Conservation (phyloP, 192 early-diverging fungal species). For the Coemansia sp. region DNA sequence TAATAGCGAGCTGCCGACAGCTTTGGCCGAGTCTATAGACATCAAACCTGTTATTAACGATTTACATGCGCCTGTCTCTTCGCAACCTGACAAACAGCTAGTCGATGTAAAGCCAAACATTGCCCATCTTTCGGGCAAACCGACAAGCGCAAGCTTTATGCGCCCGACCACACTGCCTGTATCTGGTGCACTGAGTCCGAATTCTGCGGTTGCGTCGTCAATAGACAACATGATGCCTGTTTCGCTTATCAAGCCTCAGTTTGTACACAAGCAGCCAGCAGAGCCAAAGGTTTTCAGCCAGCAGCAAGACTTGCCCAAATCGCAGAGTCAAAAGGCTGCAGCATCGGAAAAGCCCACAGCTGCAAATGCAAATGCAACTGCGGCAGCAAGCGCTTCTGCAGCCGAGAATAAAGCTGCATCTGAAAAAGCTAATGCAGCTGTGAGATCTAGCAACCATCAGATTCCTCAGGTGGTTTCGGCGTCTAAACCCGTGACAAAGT, state of each 20-base stretch:
- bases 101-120: not conserved
- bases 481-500: not conserved
- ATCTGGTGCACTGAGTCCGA: not conserved
- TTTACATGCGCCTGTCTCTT: not conserved
- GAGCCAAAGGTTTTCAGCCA: not conserved
- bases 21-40: not conserved
- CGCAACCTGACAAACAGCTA: not conserved
- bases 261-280: not conserved
- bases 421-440: not conserved
- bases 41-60: not conserved
- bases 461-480: conserved; percentile 4
- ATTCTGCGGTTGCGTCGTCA: not conserved
- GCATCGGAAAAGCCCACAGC: not conserved
- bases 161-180: not conserved
- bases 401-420: not conserved
- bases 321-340: not conserved
- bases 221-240: conserved; percentile 22
- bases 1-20: not conserved
- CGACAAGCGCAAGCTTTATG: not conserved
- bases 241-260: conserved; percentile 15
- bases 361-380: not conserved
- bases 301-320: not conserved
- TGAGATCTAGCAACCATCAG: not conserved
- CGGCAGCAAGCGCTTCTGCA: not conserved
- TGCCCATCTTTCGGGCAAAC: not conserved